These are phyloP conservation scores for Epichloe gansuensis DNA, from an alignment of 2,329 filamentous ascomycete genomes.

Conservation along the genomic window DNA sequence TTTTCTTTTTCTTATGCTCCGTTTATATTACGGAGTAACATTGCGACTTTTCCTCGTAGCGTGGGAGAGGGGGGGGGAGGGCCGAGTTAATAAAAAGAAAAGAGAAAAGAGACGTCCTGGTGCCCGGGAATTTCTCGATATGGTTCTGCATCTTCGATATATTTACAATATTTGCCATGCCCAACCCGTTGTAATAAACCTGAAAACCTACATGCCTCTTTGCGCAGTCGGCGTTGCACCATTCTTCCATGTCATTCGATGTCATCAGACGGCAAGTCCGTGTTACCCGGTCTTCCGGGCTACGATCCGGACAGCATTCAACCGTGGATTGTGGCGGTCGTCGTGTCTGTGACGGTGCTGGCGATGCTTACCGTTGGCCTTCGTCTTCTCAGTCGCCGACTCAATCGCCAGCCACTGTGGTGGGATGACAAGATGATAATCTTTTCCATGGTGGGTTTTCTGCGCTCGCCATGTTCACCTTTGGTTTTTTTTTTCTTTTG, in stretches of 20 bases:
- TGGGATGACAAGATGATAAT: slow-evolving; percentile 37
- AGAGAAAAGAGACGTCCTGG: no score
- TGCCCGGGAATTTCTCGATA: not conserved
- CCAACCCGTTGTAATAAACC: not conserved
- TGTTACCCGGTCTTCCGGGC: slow-evolving; percentile 11
- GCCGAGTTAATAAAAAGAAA: no score
- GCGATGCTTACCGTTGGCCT: slow-evolving; percentile 24
- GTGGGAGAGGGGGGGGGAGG: no score
- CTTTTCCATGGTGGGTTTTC: slow-evolving; percentile 29
- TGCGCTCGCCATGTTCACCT: not conserved
- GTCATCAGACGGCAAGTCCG: slow-evolving; percentile 3
- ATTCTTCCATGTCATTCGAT: not conserved
- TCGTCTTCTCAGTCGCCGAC: slow-evolving; percentile 26
- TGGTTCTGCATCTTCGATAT: not conserved
- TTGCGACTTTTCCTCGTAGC: no score
- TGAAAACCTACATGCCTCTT: not conserved
- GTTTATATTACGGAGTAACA: no score
- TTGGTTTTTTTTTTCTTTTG: not conserved
- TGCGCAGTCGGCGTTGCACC: not conserved
- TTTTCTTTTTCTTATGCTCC: no score
- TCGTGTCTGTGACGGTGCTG: slow-evolving; percentile 27
- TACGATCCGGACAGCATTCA: slow-evolving; percentile 22
- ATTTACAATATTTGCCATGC: not conserved
- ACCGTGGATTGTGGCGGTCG: slow-evolving; percentile 27
- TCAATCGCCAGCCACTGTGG: slow-evolving; percentile 29